These are phyloP conservation scores for Monosporascus sp. DNA, from an alignment of 2,329 filamentous ascomycete species.

Conservation along the genomic window DNA sequence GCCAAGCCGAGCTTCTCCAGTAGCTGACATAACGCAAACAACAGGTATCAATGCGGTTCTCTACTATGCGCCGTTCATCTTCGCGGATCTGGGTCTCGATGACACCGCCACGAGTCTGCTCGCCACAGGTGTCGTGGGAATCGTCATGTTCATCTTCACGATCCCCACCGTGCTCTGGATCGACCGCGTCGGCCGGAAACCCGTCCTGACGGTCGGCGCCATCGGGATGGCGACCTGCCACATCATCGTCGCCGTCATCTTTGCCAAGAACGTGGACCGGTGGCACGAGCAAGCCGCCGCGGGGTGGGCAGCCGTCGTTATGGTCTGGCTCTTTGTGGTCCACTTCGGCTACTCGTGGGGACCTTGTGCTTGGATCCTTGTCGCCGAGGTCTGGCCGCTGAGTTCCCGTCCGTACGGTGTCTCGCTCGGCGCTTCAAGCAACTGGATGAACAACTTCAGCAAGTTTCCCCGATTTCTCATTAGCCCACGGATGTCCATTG, in stretches of 20 bases:
- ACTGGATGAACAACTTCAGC: slow-evolving; percentile 54
- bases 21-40: neutral
- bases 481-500: neutral
- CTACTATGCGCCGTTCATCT: slow-evolving; percentile 68
- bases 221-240: slow-evolving; percentile 67
- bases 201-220: slow-evolving; percentile 57
- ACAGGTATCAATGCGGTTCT: slow-evolving; percentile 51
- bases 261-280: slow-evolving; percentile 55
- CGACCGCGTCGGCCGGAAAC: slow-evolving; percentile 59
- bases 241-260: slow-evolving; percentile 65
- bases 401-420: slow-evolving; percentile 66
- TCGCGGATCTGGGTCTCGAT: slow-evolving; percentile 57
- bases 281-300: slow-evolving; percentile 55
- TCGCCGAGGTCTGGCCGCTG: slow-evolving; percentile 70
- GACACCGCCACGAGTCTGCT: slow-evolving; percentile 49
- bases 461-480: slow-evolving; percentile 1
- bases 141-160: slow-evolving; percentile 64
- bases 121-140: slow-evolving; percentile 66
- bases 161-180: slow-evolving; percentile 63
- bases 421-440: slow-evolving; percentile 59
- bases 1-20: neutral
- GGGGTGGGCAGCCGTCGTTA: slow-evolving; percentile 63
- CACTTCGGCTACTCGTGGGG: slow-evolving; percentile 75
- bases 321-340: slow-evolving; percentile 71
- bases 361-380: slow-evolving; percentile 68